phyloP scores from a whole-genome alignment of 2,329 filamentous ascomycete genomes.

The Botrytis porri region DNA sequence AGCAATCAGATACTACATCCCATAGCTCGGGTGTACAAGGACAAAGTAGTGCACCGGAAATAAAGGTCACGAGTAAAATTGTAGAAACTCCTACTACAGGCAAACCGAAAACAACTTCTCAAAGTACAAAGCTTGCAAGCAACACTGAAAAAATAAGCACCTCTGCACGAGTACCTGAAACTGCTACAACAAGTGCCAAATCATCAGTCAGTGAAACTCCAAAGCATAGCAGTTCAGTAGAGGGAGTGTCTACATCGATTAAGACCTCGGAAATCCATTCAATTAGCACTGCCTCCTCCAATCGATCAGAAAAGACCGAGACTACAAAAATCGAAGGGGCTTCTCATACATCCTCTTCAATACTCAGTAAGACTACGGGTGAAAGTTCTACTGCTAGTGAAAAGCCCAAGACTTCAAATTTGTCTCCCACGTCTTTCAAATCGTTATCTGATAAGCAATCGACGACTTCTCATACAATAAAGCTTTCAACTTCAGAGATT shows the following conservation, averaged over 20 bases:
- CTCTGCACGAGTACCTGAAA: neutral
- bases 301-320: neutral
- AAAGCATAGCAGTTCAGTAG: neutral
- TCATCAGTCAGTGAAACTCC: neutral
- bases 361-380: neutral
- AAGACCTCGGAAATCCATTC: neutral
- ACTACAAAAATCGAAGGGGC: neutral
- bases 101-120: neutral
- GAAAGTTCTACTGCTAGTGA: neutral
- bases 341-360: neutral
- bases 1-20: neutral
- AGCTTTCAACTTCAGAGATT: neutral
- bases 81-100: neutral
- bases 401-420: neutral
- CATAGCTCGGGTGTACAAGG: neutral
- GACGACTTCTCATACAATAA: neutral
- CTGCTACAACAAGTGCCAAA: neutral
- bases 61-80: neutral
- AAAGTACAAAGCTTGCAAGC: neutral
- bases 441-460: neutral
- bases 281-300: neutral
- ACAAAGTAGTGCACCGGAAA: neutral
- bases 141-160: neutral
- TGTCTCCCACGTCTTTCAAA: neutral
- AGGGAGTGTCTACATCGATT: neutral